Base-by-base conservation (phyloP, 495 filamentous ascomycete species). In the Penicillium pulvis region DNA sequence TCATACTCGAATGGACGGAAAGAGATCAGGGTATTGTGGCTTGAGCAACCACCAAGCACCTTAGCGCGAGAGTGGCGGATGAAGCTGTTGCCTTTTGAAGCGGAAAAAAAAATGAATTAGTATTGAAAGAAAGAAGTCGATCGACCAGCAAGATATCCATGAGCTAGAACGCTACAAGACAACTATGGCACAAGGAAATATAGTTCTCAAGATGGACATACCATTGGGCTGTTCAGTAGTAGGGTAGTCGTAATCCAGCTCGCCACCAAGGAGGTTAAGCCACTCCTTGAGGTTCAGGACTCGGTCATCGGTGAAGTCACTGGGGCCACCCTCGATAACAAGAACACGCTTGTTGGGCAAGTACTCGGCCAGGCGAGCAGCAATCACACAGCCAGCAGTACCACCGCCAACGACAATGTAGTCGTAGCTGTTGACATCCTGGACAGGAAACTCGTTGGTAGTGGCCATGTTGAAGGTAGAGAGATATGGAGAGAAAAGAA, bases 371-470 rank as follows among this genome's bases (percentile, higher is more conserved):
- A 90, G 76, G 20, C 87, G 82, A 23, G 85, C 82, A 47, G 90
- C 92, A 67, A 97, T 87, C 42, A 93, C 90, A 71, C 92, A 90
- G 55, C 92, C 92, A 7, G 92, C 91, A 31, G 92, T 95, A 64
- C 92, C 92, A 50, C 90, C 92, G 58, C 90, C 91, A 14, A 95
- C 84, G 64, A 96, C 87, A 57, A 96, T 79, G 70, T 92, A 94
- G 77, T 96, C 91, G 75, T 86, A 96, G 79, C 77, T 80, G 75
- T 86, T 80, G 51, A 81, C 80, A 59, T 85, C 85, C 52, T 81
- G 61, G 48, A 82, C 69, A 49, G 85, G 77, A 50, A 89, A 75
- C 4, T 85, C 74, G 56, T 80, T 84, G 44, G 86, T 89, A 64
- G 87, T 89, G 43, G 71, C 74, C 75, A 82, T 87, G 60, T 57